Evolutionary conservation across 2,329 filamentous ascomycete genomes (phyloP).

Genomic region (Pyrenochaeta sp.): DNA sequence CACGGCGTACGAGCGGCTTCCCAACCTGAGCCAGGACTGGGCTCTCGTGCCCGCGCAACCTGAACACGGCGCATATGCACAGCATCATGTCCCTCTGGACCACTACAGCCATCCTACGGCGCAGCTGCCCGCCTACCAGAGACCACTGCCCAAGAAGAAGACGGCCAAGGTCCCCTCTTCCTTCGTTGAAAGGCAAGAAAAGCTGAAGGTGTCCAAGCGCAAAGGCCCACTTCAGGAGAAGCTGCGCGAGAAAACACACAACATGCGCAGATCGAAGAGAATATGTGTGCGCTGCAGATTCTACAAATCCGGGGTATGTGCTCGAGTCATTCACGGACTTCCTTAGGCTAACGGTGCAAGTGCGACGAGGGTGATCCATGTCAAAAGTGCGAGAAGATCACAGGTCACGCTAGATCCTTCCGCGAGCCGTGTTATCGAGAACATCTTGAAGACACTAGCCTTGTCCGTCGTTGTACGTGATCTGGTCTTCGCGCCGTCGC

Average conservation of each 20-base stretch:
- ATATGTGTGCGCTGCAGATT: slow-evolving; percentile 46
- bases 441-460: slow-evolving; percentile 38
- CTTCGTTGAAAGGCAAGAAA: slow-evolving; percentile 42
- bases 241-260: slow-evolving; percentile 40
- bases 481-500: neutral
- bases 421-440: slow-evolving; percentile 42
- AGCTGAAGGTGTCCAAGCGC: slow-evolving; percentile 42
- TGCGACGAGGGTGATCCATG: slow-evolving; percentile 45
- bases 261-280: slow-evolving; percentile 43
- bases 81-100: slow-evolving; percentile 12
- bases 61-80: slow-evolving; percentile 21
- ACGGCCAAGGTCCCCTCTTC: slow-evolving; percentile 40
- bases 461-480: slow-evolving; percentile 43
- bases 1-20: slow-evolving; percentile 22
- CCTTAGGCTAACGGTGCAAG: slow-evolving; percentile 19
- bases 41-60: slow-evolving; percentile 12
- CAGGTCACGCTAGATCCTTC: slow-evolving; percentile 40
- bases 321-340: neutral
- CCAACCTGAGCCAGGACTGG: slow-evolving; percentile 29
- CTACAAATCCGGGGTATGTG: slow-evolving; percentile 43
- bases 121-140: slow-evolving; percentile 16
- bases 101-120: slow-evolving; percentile 9
- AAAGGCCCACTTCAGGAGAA: slow-evolving; percentile 38
- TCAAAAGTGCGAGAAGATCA: slow-evolving; percentile 40
- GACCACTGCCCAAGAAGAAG: slow-evolving; percentile 31